These are phyloP conservation scores for Phytophthora sojae DNA, from an alignment of 352 stramenopile genomes.

Conservation along the genomic window DNA sequence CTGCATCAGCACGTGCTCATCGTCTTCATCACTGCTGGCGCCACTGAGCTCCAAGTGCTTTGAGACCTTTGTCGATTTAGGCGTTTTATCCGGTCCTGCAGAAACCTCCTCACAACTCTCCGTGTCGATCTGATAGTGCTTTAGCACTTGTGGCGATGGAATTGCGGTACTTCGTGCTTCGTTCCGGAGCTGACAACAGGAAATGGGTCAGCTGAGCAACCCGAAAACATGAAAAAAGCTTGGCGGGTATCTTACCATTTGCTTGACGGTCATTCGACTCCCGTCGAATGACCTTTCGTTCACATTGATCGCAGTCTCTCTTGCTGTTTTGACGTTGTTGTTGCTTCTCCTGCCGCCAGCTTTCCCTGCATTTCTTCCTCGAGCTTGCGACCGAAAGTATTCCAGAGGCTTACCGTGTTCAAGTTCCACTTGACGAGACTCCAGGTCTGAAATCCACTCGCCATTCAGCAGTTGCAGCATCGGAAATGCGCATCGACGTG, in stretches of 20 bases:
- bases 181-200: constrained; percentile 40
- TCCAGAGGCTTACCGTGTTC: constrained; percentile 55
- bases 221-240: neutral
- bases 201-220: neutral
- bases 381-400: constrained; percentile 43
- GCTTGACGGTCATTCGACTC: constrained; percentile 70
- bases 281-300: constrained; percentile 56
- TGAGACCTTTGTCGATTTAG: neutral
- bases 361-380: neutral
- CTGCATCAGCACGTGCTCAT: constrained; percentile 34
- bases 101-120: constrained; percentile 47
- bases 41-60: neutral
- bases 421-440: constrained; percentile 55
- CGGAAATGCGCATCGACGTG: constrained; percentile 59
- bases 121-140: constrained; percentile 63
- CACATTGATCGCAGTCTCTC: neutral
- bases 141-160: constrained; percentile 44
- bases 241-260: constrained; percentile 42
- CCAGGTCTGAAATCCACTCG: constrained; percentile 65
- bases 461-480: constrained; percentile 73
- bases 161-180: constrained; percentile 54
- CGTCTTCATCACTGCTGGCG: constrained; percentile 6
- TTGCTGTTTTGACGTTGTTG: neutral
- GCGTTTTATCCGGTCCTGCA: constrained; percentile 2
- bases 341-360: neutral